A percentile compares a stretch with the other conserved stretches of the same genome.
These are phyloP conservation scores for Terana coerulea DNA, from an alignment of 768 basidiomycete species.

Conservation along the genomic window DNA sequence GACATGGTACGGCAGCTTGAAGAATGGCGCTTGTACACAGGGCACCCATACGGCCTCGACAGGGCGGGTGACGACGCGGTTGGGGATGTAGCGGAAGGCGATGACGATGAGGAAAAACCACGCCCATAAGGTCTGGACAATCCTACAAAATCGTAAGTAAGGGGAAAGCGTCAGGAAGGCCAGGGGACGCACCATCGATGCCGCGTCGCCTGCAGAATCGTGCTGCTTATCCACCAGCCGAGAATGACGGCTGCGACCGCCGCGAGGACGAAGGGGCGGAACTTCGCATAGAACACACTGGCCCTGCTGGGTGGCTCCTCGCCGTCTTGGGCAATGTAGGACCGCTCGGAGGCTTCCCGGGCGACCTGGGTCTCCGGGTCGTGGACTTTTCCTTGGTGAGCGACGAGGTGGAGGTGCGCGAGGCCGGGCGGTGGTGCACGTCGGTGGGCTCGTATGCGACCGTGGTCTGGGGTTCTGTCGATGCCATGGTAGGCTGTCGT, in stretches of 20 bases:
- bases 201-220: conserved; percentile 62
- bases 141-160: conserved; percentile 38
- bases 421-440: background rate
- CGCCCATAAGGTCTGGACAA: conserved; percentile 76
- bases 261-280: conserved; percentile 38
- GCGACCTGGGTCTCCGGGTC: conserved; percentile 18
- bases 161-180: conserved; percentile 4
- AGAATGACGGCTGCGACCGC: conserved; percentile 59
- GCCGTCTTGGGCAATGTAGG: conserved; percentile 16
- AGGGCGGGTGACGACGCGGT: conserved; percentile 65
- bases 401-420: background rate
- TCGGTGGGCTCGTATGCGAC: background rate
- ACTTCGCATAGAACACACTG: conserved; percentile 10
- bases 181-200: conserved; percentile 60
- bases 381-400: conserved; percentile 24
- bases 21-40: conserved; percentile 63
- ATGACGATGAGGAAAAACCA: conserved; percentile 82
- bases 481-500: no score
- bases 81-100: conserved; percentile 82
- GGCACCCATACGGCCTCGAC: conserved; percentile 69
- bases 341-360: conserved; percentile 17
- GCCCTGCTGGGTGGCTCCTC: conserved; percentile 1
- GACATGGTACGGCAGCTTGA: conserved; percentile 44
- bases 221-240: conserved; percentile 85
- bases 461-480: no score